phyloP scores from a whole-genome alignment of 2,329 filamentous ascomycete genomes.

The Trichoderma gracile region DNA sequence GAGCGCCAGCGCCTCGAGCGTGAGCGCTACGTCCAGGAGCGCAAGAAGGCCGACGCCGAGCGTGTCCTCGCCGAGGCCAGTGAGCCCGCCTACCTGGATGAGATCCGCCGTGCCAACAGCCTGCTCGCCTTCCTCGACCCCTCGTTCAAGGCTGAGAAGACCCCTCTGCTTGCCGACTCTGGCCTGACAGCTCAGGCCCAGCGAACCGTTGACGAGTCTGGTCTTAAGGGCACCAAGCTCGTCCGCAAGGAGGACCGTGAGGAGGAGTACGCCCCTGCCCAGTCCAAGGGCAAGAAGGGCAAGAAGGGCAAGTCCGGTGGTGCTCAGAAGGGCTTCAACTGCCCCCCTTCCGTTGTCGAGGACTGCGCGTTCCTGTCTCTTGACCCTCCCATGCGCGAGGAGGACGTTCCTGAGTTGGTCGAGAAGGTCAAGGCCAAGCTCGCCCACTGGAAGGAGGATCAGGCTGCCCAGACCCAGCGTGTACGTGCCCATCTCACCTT shows the following conservation, averaged over 20 bases:
- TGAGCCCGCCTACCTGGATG: constrained; percentile 85
- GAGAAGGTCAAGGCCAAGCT: constrained; percentile 95
- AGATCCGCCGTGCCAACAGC: constrained; percentile 85
- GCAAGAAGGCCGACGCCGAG: constrained; percentile 74
- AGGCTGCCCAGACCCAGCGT: constrained; percentile 84
- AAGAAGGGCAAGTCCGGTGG: constrained; percentile 59
- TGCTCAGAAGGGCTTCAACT: constrained; percentile 67
- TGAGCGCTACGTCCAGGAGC: constrained; percentile 68
- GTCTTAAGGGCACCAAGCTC: constrained; percentile 80
- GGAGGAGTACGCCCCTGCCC: constrained; percentile 79
- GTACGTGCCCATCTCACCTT: constrained; percentile 54
- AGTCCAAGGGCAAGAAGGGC: constrained; percentile 85
- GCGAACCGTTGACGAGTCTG: constrained; percentile 81
- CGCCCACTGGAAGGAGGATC: constrained; percentile 85
- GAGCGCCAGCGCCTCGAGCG: constrained; percentile 83
- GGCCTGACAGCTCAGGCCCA: constrained; percentile 76
- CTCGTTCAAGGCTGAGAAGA: constrained; percentile 65
- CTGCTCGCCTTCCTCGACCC: constrained; percentile 92
- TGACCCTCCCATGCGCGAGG: constrained; percentile 82
- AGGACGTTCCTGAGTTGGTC: constrained; percentile 74
- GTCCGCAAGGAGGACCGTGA: constrained; percentile 84
- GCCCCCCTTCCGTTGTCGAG: constrained; percentile 88
- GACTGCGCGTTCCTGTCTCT: constrained; percentile 82
- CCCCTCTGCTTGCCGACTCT: constrained; percentile 62
- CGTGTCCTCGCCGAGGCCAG: constrained; percentile 78